Base-by-base conservation (phyloP, 768 basidiomycete species). In the Dendrothele bispora region DNA sequence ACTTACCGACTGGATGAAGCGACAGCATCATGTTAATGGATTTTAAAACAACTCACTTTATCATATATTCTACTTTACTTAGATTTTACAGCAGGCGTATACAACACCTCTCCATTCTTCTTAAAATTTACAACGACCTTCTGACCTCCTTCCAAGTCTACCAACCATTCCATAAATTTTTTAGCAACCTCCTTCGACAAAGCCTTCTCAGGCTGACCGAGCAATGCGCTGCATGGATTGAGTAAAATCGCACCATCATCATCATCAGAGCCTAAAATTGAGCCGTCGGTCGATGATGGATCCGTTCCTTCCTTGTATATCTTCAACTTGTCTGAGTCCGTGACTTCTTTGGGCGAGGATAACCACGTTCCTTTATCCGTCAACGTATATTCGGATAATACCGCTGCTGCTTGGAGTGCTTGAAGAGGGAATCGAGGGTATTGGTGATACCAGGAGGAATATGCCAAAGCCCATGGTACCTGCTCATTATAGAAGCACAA, bases 371-470 rank as follows among this genome's bases (percentile, higher is more conserved):
- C 80, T 12, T 66, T 70, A 48, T 80, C 78, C 1, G 73, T 79
- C 21, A 82, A 57, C 1, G 79, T 82, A 50, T 82, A 82, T 54
- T 82, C 79, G 7, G 62, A 58, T 30, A 80, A 60, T 5, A 68
- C 52, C 2, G 78, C 66, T 1, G 80, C 77, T 1, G 76, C 77
- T 17, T 59, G 53, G 11, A 82, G 61, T 0, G 78, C 76, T 59
- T 79, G 67, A 1, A 73, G 55, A 0, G 79, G 80, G 60, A 77
- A 82, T 1, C 66, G 69, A 2, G 77, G 70, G 58, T 79, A 81
- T 55, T 80, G 75, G 54, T 82, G 80, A 54, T 82, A 83, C 79
- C 79, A 83, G 21, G 67, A 73, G 3, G 78, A 78, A 53, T 78
- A 77, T 8, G 67, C 58, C 34, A 66, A 61, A 5, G 69, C 79